Conservation (phyloP, 2,329 filamentous ascomycete genomes). For the Cercospora sp. region DNA sequence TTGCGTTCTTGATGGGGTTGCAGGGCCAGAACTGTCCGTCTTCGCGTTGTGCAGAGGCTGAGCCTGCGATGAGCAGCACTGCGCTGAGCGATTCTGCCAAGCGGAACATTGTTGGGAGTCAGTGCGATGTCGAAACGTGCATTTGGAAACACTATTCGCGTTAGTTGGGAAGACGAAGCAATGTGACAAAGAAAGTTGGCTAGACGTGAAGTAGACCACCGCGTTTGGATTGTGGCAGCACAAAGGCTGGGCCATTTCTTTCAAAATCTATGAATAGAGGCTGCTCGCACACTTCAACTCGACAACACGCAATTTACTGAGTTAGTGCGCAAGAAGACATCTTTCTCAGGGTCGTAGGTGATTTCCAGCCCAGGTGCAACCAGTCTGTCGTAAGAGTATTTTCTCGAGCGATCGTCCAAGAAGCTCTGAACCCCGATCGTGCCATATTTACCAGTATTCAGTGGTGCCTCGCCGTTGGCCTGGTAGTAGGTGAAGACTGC, state of each 20-base stretch:
- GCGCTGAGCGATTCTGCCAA: neutral
- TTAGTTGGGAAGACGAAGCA: neutral
- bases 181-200: slow-evolving; percentile 1
- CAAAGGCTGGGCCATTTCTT: slow-evolving; percentile 5
- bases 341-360: slow-evolving; percentile 7
- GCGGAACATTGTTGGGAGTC: neutral
- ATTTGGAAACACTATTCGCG: neutral
- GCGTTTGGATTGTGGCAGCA: slow-evolving; percentile 2
- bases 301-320: slow-evolving; percentile 9
- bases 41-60: slow-evolving; percentile 16
- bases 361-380: slow-evolving; percentile 9
- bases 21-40: slow-evolving; percentile 28
- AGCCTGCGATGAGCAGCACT: slow-evolving; percentile 4
- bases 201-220: neutral
- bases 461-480: slow-evolving; percentile 7
- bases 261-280: neutral
- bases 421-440: slow-evolving; percentile 14
- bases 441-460: slow-evolving; percentile 6
- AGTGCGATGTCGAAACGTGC: neutral
- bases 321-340: slow-evolving; percentile 10
- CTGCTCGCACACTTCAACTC: neutral
- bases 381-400: slow-evolving; percentile 10
- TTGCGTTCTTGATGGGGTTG: slow-evolving; percentile 26
- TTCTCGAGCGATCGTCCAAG: neutral
- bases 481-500: slow-evolving; percentile 12